Base-by-base conservation (phyloP, 768 basidiomycete genomes). In the Pleurotus ostreatus region DNA sequence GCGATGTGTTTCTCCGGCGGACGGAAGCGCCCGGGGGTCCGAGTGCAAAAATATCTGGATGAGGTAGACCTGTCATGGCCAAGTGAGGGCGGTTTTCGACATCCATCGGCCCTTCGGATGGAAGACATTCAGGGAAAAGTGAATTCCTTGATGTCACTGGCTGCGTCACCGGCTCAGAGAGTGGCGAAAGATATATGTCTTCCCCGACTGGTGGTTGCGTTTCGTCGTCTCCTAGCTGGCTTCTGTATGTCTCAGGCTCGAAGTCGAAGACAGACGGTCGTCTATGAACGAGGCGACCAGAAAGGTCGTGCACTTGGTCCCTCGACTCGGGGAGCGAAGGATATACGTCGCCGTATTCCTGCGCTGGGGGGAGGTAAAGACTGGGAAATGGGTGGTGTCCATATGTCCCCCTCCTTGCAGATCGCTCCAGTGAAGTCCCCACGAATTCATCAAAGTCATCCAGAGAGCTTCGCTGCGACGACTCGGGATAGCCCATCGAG, bases 401-500 rank as follows among this genome's bases (percentile, higher is more conserved):
- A 26, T 47, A 47, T 15, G 8, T 7, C 0, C 16, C 46, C 15
- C 22, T 23, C 18, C 15, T 23, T 20, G 46, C 20, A 20, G 51
- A 41, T 38, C n/a, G 51, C 11, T 43, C 40, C 25, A 57, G 49
- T 7, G 25, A 41, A 47, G 34, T 34, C n/a, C 15, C 25, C 34
- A 16, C 15, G 56, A 25, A 52, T 15, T 59, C 58, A 1, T 49
- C 26, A 5, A 59, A 52, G 20, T 59, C 58, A 8, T 43, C 47
- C 15, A 59, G 48, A 26, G 46, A 45, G 4, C 45, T 59, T 46
- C 58, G 44, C 39, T 55, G 58, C 8, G 58, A 59, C 3, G 58
- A 59, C 18, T 58, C 57, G 7, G 57, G 54, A 37, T 55, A 55
- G 7, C 54, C 37, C 23, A 55, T 30, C n/a, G 43, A 22, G 37